Base-by-base conservation (phyloP, 2,329 filamentous ascomycete genomes). In the Aschersonia sp. region DNA sequence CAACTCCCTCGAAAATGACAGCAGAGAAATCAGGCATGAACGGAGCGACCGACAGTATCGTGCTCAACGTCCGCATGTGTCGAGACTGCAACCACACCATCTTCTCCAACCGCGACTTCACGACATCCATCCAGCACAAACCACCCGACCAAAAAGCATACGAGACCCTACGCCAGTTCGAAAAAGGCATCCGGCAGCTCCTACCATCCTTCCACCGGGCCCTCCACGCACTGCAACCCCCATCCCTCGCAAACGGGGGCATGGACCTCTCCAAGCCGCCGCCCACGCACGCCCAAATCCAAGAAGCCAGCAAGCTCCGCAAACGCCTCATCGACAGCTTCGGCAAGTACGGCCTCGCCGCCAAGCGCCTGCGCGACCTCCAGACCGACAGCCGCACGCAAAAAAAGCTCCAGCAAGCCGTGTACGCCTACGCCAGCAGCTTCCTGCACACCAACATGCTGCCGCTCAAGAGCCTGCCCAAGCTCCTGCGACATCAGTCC, bases 361-460 rank as follows among this genome's bases (percentile, higher is more conserved):
- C 89, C 3, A 81, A 84, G 53, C 78, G 89, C 3, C 79, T 96
- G 49, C 80, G 89, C 31, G 86, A 94, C 57, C 68, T 95, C 45
- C 82, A 81, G 12, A 85, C 85, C 0, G 69, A 80, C 4, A 89
- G 78, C 45, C 72, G 79, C 0, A 80, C 85, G 0, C 89, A 95
- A 59, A 67, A 79, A 49, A 76, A 77, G 44, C 69, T 96, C 4
- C 89, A 95, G 57, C 84, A 82, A 58, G 82, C 86, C 3, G 81
- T 96, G 9, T 89, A 94, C 56, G 77, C 84, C 40, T 84, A 89
- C 55, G 86, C 89, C 1, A 88, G 83, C 47, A 76, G 77, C 45
- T 96, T 96, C 57, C 67, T 96, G 4, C 89, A 94, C 58, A 75
- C 88, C 4, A 87, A 96, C 58, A 94, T 96, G 86, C 74, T 96